Evolutionary conservation across 164 flowering plant genomes (phyloP), one percentile per base, ranked within the genome.

Genomic region (Piper betle): DNA sequence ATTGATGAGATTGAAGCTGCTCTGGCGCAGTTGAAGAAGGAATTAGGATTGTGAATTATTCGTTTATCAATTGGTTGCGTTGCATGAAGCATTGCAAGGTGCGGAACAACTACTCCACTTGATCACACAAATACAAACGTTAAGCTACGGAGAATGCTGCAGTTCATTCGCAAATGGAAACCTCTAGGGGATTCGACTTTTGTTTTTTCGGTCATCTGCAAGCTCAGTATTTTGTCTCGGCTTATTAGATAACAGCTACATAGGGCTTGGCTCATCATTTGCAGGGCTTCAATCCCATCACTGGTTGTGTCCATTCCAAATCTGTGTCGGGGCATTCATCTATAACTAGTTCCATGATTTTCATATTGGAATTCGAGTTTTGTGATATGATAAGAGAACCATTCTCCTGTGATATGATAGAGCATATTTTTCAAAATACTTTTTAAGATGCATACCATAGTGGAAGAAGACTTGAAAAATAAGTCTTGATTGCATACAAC

Each of bases 1-100:
- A 79, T 57, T 39, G 88, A 89, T 71, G 96, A 92, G 53, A 80
- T 87, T 66, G 96, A 92, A 80, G 96, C 91, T 15, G 75, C 96
- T 52, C 96, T 92, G 65, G 82, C 88, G 40, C 75, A 82, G 66
- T 70, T 87, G 74, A 89, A 84, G 67, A 86, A 69, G 75, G 96
- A 92, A 62, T 61, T 89, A 66, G 96, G 96, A 39, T 79, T 89
- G 6, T 80, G 74, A 54, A 39, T 48, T 46, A 2, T 6, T 9
- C 10, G 3, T 46, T 46, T 25, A 25, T 25, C 33, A 15, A 46
- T 46, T 46, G 50, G 9, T 46, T 46, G 12, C 15, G 6, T 12
- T 0, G 50, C 50, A 46, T 15, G 12, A 10, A 25, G 33, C 33
- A 25, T 25, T 25, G 33, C 33, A 25, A 25, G 33, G 33, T 25